Base-by-base conservation (phyloP, 139 green algal genomes). In the Micractinium conductrix region DNA sequence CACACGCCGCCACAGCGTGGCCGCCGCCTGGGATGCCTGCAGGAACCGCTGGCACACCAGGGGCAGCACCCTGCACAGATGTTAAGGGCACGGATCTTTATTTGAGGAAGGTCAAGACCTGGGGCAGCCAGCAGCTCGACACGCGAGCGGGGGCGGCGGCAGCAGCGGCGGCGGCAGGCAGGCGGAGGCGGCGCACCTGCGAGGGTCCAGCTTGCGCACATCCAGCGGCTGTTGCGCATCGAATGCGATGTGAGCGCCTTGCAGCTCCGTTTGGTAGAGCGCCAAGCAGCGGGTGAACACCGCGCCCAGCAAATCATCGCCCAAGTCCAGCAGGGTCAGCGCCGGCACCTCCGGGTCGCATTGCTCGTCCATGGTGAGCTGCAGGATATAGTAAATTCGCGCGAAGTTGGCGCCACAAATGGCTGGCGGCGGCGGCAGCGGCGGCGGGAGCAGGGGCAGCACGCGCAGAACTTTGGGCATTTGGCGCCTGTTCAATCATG, bases 1-100 rank as follows among this genome's bases (percentile, higher is more conserved):
- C 24, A 82, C 58, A 12, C 76, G 76, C 2, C 40, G 38, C 76
- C 76, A 82, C 9, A 82, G 53, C 4, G 0, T 14, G 24, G 38
- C 55, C 1, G 76, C 62, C 12, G 53, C 55, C 4, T 33, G 24
- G 40, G 35, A 42, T 3, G 76, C 76, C 8, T 14, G 38, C 28
- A 71, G 58, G 30, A 82, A 82, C 28, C 38, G 30, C 1, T 43
- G 42, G 8, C 26, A 72, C 26, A 82, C 76, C 26, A 73, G 76
- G 10, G 76, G 76, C 37, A 82, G 76, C 37, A 82, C 76, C 40
- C 76, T 82, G 76, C 58, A 65, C n/a, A 48, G 19, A 19, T 14
- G 40, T 21, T 24, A 33, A 22, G 21, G 4, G 68, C 37, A 3
- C n/a, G 19, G 22, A 33, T 9, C 0, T 21, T n/a, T 22, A 37